Evolutionary conservation across 2,329 filamentous ascomycete species (phyloP), one percentile per base, ranked within the genome.

Genomic region (Clarireedia hainanense): DNA sequence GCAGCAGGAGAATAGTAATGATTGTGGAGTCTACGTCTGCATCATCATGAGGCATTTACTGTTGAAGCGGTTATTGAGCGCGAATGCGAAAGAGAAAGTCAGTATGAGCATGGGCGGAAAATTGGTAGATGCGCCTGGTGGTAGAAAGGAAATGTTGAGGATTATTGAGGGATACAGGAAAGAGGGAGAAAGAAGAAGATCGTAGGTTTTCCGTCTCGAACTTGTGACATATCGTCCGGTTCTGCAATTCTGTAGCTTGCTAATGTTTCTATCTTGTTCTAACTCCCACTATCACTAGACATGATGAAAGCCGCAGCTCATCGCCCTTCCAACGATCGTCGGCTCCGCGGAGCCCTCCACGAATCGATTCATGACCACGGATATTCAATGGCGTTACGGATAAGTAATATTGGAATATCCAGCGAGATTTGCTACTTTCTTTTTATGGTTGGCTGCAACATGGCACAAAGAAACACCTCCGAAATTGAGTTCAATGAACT

Each of bases 11-110:
- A 97, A 97, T 63, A 84, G 88, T 26, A 92, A 83, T 68, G 94
- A 99, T 72, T 99, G 94, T 65, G 94, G 94, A 17, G 89, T 99
- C 0, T 97, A 91, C 70, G 94, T 99, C 3, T 97, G 94, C 71
- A 81, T 97, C 62, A 80, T 92, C 60, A 99, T 99, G 91, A 84
- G 91, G 49, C 88, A 96, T 72, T 74, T 99, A n/a, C 79, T 99
- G 17, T 77, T 96, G 50, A 91, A 91, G 72, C 79, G 89, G 56
- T 76, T 99, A 24, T 75, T 99, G 57, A 82, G 80, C 62, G 90
- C 89, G 7, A 87, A 90, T 67, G 85, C 88, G 2, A 81, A 83
- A 60, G 84, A 92, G 70, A 96, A 95, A 73, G 87, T 97, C 12
- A 91, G 85, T 60, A 97, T 99, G 94, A 94, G 88, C 67, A 87